phyloP scores from a whole-genome alignment of 1,284 basidiomycete species.

The Ceratobasidium sp. region DNA sequence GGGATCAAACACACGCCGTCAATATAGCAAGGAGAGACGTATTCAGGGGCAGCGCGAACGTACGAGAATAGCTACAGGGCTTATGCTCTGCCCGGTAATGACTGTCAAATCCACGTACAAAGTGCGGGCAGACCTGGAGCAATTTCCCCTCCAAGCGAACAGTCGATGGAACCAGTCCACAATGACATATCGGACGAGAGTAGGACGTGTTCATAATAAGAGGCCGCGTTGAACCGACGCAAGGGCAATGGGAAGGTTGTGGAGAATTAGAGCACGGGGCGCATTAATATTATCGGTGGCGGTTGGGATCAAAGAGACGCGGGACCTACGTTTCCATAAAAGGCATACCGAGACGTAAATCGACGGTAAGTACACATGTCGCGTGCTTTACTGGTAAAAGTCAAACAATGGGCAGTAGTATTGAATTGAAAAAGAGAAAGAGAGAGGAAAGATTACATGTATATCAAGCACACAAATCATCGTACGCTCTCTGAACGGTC shows the following conservation, averaged over 20 bases:
- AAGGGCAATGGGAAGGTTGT: neutral
- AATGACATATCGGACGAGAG: constrained; percentile 1
- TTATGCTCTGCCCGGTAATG: neutral
- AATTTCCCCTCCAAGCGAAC: neutral
- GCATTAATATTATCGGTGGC: constrained; percentile 1
- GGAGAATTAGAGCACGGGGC: neutral
- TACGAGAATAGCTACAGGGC: constrained; percentile 12
- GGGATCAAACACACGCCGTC: neutral
- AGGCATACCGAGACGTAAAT: neutral
- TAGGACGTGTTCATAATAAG: neutral
- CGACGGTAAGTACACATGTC: neutral
- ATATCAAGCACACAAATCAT: constrained; percentile 2
- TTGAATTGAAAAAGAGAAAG: neutral
- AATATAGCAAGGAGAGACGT: neutral
- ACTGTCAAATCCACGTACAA: neutral
- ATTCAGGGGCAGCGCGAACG: neutral
- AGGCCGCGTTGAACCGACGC: neutral
- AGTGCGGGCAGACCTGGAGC: constrained; percentile 1
- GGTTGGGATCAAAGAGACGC: neutral
- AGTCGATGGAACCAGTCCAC: neutral
- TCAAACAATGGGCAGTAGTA: neutral
- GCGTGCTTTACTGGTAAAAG: neutral
- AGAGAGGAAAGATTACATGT: constrained; percentile 7
- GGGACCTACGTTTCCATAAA: neutral
- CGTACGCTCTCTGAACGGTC: constrained; percentile 1